Base-by-base conservation (phyloP, 208 protist species). In the Trypanosoma vivax region DNA sequence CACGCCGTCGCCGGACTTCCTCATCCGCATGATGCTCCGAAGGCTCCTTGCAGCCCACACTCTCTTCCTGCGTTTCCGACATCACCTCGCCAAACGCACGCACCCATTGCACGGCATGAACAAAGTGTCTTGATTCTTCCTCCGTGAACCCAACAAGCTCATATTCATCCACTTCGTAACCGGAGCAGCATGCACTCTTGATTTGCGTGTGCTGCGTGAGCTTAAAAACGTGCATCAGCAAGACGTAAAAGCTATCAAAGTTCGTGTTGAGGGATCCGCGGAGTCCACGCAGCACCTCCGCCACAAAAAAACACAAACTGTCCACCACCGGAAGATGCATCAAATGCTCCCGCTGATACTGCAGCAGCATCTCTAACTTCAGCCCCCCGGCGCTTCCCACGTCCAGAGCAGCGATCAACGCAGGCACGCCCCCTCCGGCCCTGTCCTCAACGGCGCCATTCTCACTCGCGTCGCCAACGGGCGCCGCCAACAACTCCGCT, bases 281-380 rank as follows among this genome's bases (percentile, higher is more conserved):
- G 56, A 95, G 74, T 34, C 88, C 88, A 7, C 88, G 81, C 34
- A 89, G 68, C 4, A 95, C 62, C 48, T 94, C 87, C 6, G 69
- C 78, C 3, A 42, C 60, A 24, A 90, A 77, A 43, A 77, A 80
- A 21, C 40, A 58, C 9, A 94, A 50, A 11, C 83, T 78, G 46
- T 91, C 81, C 24, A 81, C 66, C 5, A 90, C 66, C 1, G 80
- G 83, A 48, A 88, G 68, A 14, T 65, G 27, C 4, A 50, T 55
- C 23, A 90, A 58, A 13, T 62, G 58, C 23, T 74, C 59, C 21
- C 62, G 56, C 28, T 73, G 59, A 45, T 82, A 91, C 16, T 64
- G 46, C 9, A 65, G 50, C 19, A 84, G 24, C 34, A 53, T 29
- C 16, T 58, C 39, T 18, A 29, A 18, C 24, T 18, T 27, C n/a